These are phyloP conservation scores for Tolypocladium amazonense DNA, from an alignment of 2,329 filamentous ascomycete species.

Conservation along the genomic window DNA sequence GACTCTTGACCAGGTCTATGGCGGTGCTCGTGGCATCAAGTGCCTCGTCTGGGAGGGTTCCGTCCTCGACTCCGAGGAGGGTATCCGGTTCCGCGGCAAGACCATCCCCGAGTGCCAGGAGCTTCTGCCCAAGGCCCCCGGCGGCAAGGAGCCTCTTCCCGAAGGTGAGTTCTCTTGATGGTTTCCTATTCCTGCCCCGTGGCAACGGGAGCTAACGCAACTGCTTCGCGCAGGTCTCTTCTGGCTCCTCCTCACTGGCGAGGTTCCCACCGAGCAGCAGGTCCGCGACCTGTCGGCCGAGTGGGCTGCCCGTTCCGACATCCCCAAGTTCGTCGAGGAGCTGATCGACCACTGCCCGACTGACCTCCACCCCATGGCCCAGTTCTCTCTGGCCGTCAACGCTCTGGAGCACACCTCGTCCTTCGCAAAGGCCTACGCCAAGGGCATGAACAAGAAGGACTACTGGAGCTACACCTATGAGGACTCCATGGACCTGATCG, in stretches of 20 bases:
- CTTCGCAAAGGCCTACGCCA: slow-evolving; percentile 97
- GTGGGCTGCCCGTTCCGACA: slow-evolving; percentile 93
- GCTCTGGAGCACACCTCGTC: slow-evolving; percentile 97
- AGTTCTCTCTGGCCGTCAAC: slow-evolving; percentile 95
- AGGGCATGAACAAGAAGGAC: slow-evolving; percentile 98
- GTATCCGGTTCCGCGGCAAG: slow-evolving; percentile 98
- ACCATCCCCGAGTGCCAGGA: slow-evolving; percentile 99
- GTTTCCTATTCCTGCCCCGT: background rate
- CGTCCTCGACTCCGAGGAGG: slow-evolving; percentile 96
- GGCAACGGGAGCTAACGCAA: background rate
- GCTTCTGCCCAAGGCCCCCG: slow-evolving; percentile 91
- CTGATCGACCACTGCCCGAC: slow-evolving; percentile 99
- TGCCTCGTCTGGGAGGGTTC: slow-evolving; percentile 97
- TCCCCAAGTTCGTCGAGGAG: slow-evolving; percentile 98
- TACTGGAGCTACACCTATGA: slow-evolving; percentile 99
- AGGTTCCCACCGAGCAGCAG: slow-evolving; percentile 96
- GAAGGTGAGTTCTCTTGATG: slow-evolving; percentile 50
- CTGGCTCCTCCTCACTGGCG: slow-evolving; percentile 97
- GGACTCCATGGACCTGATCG: slow-evolving; percentile 99
- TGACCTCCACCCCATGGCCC: slow-evolving; percentile 98
- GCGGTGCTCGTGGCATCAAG: slow-evolving; percentile 98
- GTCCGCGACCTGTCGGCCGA: slow-evolving; percentile 96
- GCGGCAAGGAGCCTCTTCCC: slow-evolving; percentile 91
- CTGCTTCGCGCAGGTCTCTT: slow-evolving; percentile 61
- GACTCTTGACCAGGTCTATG: slow-evolving; percentile 98